A percentile compares a stretch with the other conserved stretches of the same genome.
Conservation (phyloP, 441 rosid species). For the Populus hybrid region DNA sequence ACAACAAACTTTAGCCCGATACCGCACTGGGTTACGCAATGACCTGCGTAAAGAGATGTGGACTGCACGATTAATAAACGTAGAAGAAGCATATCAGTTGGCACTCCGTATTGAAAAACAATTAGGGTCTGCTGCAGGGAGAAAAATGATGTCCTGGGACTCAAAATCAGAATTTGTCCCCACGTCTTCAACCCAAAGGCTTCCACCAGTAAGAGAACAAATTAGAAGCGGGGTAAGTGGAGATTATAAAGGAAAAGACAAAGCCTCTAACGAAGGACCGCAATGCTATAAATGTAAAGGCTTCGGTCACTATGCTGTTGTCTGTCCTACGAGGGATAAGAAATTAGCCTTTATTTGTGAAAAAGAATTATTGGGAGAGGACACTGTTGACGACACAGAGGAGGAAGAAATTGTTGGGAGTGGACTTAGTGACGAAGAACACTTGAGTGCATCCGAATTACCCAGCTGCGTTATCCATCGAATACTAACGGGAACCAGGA, state of each 20-base stretch:
- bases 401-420: too few relatives aligned
- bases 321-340: not conserved
- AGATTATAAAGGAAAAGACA: not conserved
- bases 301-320: accelerated
- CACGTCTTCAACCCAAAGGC: not conserved
- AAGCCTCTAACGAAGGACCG: not conserved
- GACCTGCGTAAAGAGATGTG: not conserved
- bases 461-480: not conserved
- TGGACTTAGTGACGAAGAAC: accelerated
- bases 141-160: accelerated
- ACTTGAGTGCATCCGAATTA: not conserved
- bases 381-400: too few relatives aligned
- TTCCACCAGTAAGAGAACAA: accelerated
- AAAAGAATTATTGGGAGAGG: too few relatives aligned
- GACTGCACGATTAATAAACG: not conserved
- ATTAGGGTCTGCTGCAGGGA: accelerated
- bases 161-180: not conserved
- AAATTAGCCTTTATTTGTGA: not conserved
- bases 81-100: not conserved
- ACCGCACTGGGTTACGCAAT: accelerated
- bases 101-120: not conserved
- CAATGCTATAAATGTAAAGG: not conserved
- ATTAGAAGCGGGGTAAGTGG: accelerated
- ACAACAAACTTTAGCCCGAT: not conserved
- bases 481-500: too few relatives aligned